A percentile compares a stretch with the other conserved stretches of the same genome.
Evolutionary conservation across 768 basidiomycete genomes (phyloP).

Genomic region (Macrolepiota fuliginosa): DNA sequence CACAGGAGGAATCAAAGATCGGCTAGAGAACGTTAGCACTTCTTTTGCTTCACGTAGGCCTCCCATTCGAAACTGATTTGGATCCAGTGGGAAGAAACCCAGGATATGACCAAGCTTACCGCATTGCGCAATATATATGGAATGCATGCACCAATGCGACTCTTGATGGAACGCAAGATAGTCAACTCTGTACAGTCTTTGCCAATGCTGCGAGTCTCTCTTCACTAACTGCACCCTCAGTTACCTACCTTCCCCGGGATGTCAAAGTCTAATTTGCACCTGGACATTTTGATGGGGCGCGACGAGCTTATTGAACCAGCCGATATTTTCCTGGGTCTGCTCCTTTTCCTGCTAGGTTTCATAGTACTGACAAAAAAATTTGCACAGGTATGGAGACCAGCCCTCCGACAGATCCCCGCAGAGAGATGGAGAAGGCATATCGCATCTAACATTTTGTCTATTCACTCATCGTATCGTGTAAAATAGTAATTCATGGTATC

Average conservation of each 20-base stretch:
- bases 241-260: conserved; percentile 64
- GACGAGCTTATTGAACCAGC: conserved; percentile 78
- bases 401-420: conserved; percentile 54
- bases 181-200: conserved; percentile 61
- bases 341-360: not conserved
- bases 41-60: not conserved
- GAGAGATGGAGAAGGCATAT: conserved; percentile 63
- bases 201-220: not conserved
- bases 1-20: conserved; percentile 56
- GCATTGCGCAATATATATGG: conserved; percentile 84
- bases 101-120: conserved; percentile 82
- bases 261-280: conserved; percentile 73
- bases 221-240: conserved; percentile 31
- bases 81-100: conserved; percentile 88
- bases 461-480: not conserved
- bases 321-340: conserved; percentile 79
- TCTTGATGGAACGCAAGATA: conserved; percentile 92
- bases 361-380: conserved; percentile 10
- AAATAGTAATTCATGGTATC: conserved; percentile 6
- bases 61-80: not conserved
- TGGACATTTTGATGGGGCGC: conserved; percentile 91
- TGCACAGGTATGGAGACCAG: conserved; percentile 52
- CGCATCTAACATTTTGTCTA: conserved; percentile 33
- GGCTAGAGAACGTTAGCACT: conserved; percentile 71
- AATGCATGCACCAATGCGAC: conserved; percentile 83